Conservation (phyloP, 768 basidiomycete genomes). For the Agaricus blazei region DNA sequence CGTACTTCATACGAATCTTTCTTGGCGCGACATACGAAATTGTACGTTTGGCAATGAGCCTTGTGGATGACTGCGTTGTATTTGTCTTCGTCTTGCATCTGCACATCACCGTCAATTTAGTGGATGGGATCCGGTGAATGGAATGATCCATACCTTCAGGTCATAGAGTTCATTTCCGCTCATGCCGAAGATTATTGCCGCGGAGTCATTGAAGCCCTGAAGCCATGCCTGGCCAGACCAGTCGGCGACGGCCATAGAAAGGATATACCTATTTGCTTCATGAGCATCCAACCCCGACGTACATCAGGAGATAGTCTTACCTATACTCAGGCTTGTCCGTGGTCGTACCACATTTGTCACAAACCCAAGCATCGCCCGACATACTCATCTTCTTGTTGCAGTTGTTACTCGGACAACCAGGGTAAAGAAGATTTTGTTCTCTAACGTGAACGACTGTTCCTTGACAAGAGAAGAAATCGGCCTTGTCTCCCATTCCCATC, state of each 20-base stretch:
- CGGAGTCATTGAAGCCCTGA: slow-evolving; percentile 93
- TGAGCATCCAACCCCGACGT: neutral
- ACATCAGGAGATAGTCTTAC: slow-evolving; percentile 34
- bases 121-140: no score
- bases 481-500: slow-evolving; percentile 70
- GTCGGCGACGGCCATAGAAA: slow-evolving; percentile 86
- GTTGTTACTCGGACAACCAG: slow-evolving; percentile 73
- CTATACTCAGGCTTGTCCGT: slow-evolving; percentile 73
- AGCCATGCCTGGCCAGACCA: slow-evolving; percentile 88
- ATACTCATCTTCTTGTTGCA: slow-evolving; percentile 91
- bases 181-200: slow-evolving; percentile 68
- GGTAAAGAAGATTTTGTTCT: slow-evolving; percentile 76
- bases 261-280: slow-evolving; percentile 54
- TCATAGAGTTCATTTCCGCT: slow-evolving; percentile 71
- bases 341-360: slow-evolving; percentile 85
- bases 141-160: slow-evolving; percentile 52
- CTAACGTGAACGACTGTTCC: slow-evolving; percentile 90
- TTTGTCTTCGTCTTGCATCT: slow-evolving; percentile 58
- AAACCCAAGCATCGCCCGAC: slow-evolving; percentile 69
- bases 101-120: neutral
- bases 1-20: slow-evolving; percentile 82
- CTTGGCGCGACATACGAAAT: slow-evolving; percentile 83
- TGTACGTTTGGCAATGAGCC: slow-evolving; percentile 67
- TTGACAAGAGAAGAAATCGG: slow-evolving; percentile 73
- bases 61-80: slow-evolving; percentile 57